Evolutionary conservation across 768 basidiomycete species (phyloP), one percentile per base, ranked within the genome.

Genomic region (Pleurotus salmoneostramineus): DNA sequence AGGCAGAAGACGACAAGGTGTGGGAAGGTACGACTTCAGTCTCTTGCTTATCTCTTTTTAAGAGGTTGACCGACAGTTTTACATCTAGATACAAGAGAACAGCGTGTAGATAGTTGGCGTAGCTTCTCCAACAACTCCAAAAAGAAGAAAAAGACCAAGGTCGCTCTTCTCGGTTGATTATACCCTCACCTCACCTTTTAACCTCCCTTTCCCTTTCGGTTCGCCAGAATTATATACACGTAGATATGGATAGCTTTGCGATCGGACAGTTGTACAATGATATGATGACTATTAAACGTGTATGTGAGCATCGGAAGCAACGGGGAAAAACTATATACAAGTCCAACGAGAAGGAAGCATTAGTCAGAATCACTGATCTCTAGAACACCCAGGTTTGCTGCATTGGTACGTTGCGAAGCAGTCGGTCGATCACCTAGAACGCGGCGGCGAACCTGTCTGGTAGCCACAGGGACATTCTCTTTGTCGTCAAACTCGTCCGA

Each of bases 41-140:
- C 31, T 58, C 27, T 49, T 34, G 58, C 27, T 43, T 37, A 34
- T n/a, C 34, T 11, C 40, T 48, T 17, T 1, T 47, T 49, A 54
- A 15, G 3, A 27, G 3, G 21, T n/a, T 42, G 42, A 40, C 60
- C 34, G 43, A 27, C 35, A 36, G 31, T 36, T 2, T 43, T 32
- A 47, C 17, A 5, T 11, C 1, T 66, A 90, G 89, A 88, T 58
- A 84, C 74, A 34, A 79, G 93, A 62, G 93, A 95, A 60, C 76
- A 89, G 62, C 86, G 93, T 34, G 92, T 95, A 33, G 91, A 81
- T 64, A 90, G 86, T 65, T 95, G 93, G 93, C 82, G 93, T 57
- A 76, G 74, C 27, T 95, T 95, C 66, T 71, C 81, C 10, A 84
- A 75, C 60, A 74, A 74, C 50, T 76, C 80, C 40, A 90, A 88